Conservation (phyloP, 257 asterid species). For the Fraxinus americana region DNA sequence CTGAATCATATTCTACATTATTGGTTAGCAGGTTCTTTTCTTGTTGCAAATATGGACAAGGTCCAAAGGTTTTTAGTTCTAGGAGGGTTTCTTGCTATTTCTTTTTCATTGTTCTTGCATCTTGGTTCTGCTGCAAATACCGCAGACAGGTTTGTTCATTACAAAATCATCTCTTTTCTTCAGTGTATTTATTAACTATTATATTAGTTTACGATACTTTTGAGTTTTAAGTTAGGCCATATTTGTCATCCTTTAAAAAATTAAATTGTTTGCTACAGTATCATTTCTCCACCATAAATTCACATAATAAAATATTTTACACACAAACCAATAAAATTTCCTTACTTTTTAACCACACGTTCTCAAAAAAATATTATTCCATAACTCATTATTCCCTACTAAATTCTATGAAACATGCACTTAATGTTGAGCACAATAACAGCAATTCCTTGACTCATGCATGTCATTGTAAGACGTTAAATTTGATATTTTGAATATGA, state of each 20-base stretch:
- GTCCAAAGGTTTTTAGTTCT: background rate
- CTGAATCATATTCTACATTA: background rate
- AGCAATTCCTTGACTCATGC: background rate
- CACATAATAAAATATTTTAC: too few relatives aligned
- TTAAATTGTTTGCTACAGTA: too few relatives aligned
- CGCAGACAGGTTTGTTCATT: background rate
- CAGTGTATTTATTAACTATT: background rate
- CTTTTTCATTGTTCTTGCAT: background rate
- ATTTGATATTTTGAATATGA: too few relatives aligned
- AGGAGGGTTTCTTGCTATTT: background rate
- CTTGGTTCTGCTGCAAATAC: background rate
- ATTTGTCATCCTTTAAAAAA: too few relatives aligned
- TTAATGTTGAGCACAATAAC: background rate
- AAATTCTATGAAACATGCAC: too few relatives aligned
- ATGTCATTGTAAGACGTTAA: background rate
- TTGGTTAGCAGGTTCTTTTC: background rate
- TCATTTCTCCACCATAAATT: too few relatives aligned
- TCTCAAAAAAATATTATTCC: too few relatives aligned
- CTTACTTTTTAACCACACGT: too few relatives aligned
- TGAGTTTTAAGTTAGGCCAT: too few relatives aligned
- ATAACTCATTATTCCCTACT: too few relatives aligned
- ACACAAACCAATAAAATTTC: too few relatives aligned
- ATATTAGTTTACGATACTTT: background rate
- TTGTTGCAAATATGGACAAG: background rate
- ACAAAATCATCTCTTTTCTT: background rate